Evolutionary conservation across 106 monocot species (phyloP).

Genomic region (Dendrobium chrysotoxum): DNA sequence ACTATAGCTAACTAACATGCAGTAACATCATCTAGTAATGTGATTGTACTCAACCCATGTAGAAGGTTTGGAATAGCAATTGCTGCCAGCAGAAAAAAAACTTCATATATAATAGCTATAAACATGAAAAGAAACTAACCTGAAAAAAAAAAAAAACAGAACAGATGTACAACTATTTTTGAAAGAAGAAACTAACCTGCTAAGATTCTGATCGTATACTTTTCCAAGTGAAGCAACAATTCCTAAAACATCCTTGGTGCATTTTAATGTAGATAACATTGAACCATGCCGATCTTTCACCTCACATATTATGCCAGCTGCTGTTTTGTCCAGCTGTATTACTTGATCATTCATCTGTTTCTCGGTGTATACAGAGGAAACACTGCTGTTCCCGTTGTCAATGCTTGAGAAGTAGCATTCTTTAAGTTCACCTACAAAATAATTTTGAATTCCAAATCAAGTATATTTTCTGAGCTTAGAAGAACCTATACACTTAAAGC

Average conservation of each 20-base stretch:
- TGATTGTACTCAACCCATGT: neutral
- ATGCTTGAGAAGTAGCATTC: constrained; percentile 25
- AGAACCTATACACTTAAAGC: neutral
- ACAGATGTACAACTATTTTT: neutral
- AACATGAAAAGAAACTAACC: neutral
- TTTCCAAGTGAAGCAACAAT: constrained; percentile 69
- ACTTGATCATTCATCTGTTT: constrained; percentile 41
- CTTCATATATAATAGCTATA: neutral
- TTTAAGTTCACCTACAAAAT: constrained; percentile 40
- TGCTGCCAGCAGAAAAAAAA: neutral
- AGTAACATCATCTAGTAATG: neutral
- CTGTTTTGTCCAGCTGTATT: constrained; percentile 39
- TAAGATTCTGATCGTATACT: constrained; percentile 72
- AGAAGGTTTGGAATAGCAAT: neutral
- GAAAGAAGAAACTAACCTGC: constrained; percentile 36
- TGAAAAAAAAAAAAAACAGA: neutral
- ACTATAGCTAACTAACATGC: neutral
- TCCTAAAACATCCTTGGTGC: constrained; percentile 72
- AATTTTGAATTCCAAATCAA: neutral
- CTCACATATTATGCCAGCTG: constrained; percentile 68
- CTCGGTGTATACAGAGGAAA: constrained; percentile 23
- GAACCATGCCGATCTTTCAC: constrained; percentile 30
- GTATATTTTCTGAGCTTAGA: neutral
- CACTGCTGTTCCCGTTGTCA: constrained; percentile 12
- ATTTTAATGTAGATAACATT: constrained; percentile 31